phyloP scores from a whole-genome alignment of 768 basidiomycete species.

The Kwoniella botswanensis region DNA sequence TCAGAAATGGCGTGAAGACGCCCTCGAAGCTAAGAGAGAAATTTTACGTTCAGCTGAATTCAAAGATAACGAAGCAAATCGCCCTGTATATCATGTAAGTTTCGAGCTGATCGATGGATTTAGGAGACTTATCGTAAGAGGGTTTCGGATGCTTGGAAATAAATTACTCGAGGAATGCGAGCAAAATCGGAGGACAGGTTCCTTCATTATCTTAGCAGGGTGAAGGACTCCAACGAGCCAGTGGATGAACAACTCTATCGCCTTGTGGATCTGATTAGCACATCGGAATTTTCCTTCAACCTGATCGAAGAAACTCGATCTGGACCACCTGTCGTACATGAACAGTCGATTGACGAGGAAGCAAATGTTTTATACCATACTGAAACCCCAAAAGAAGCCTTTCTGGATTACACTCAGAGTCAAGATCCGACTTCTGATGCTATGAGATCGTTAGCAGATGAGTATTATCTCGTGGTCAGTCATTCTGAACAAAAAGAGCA shows the following conservation, averaged over 20 bases:
- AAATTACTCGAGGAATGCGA: neutral
- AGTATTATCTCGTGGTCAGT: neutral
- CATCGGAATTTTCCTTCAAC: neutral
- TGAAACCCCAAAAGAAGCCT: neutral
- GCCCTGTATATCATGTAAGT: neutral
- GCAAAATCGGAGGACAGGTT: neutral
- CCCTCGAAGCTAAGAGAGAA: neutral
- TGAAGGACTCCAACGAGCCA: neutral
- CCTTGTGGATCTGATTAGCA: neutral
- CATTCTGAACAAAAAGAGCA: neutral
- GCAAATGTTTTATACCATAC: neutral
- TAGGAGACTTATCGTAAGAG: neutral
- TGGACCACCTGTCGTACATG: neutral
- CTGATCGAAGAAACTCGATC: neutral
- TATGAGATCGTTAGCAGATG: neutral
- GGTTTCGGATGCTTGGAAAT: neutral
- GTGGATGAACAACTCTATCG: neutral
- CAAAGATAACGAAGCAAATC: neutral
- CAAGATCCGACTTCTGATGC: neutral
- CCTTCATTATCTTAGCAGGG: neutral
- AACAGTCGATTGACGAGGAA: neutral
- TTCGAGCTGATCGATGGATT: neutral
- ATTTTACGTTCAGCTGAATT: neutral
- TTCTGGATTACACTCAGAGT: neutral
- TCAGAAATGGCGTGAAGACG: neutral